phyloP scores from a whole-genome alignment of 192 early-diverging fungal species.

The Mortierella claussenii region DNA sequence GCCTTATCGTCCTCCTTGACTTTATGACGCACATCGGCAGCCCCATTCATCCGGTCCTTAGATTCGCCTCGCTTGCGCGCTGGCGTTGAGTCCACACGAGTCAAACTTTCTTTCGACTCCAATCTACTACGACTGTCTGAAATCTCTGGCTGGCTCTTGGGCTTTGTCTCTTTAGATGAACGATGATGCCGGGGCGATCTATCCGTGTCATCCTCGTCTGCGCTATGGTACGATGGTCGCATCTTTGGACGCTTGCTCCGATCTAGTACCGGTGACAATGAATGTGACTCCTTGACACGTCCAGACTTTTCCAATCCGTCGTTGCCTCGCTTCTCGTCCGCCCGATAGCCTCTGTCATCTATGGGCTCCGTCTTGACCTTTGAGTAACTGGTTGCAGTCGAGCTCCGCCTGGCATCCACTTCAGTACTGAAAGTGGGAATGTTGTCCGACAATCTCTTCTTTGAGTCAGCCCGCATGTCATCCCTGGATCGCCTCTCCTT shows the following conservation, averaged over 20 bases:
- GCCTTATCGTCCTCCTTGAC: constrained; percentile 26
- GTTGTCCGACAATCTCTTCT: constrained; percentile 18
- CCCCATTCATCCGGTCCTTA: constrained; percentile 2
- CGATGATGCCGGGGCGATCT: constrained; percentile 1
- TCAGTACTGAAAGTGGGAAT: background rate
- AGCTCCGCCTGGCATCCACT: background rate
- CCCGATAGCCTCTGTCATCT: constrained; percentile 13
- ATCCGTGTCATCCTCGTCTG: constrained; percentile 25
- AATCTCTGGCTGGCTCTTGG: background rate
- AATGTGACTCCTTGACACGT: constrained; percentile 24
- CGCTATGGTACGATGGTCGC: constrained; percentile 16
- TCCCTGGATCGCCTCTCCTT: constrained; percentile 17
- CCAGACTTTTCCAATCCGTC: background rate
- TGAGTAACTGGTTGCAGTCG: background rate
- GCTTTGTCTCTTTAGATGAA: constrained; percentile 8
- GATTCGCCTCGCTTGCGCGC: constrained; percentile 14
- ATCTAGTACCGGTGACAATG: constrained; percentile 27
- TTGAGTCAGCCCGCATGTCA: background rate
- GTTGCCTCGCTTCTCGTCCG: background rate
- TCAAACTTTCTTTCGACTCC: constrained; percentile 24
- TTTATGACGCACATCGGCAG: constrained; percentile 13
- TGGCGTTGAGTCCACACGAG: background rate
- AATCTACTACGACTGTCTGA: constrained; percentile 13
- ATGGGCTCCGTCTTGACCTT: background rate
- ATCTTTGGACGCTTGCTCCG: constrained; percentile 14